Conservation (phyloP, 345 rosid genomes). For the Citrus glauca region DNA sequence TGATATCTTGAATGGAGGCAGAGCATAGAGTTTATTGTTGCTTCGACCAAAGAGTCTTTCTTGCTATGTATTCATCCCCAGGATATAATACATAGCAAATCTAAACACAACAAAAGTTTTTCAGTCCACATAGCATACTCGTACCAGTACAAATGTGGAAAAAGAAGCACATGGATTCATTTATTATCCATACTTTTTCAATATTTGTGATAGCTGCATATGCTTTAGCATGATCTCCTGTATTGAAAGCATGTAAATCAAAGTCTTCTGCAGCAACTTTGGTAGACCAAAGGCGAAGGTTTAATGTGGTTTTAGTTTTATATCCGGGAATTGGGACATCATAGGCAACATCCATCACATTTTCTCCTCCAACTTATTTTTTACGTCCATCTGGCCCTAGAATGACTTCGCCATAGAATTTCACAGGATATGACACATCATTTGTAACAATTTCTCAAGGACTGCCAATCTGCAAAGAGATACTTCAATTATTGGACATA, state of each 20-base stretch:
- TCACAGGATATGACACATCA: slow-evolving; percentile 43
- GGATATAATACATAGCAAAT: slow-evolving; percentile 51
- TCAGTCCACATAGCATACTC: neutral
- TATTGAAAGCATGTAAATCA: slow-evolving; percentile 35
- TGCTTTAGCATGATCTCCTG: slow-evolving; percentile 50
- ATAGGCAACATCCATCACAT: slow-evolving; percentile 34
- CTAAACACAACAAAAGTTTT: slow-evolving; percentile 19
- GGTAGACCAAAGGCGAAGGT: slow-evolving; percentile 53
- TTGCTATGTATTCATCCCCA: slow-evolving; percentile 45
- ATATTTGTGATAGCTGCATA: slow-evolving; percentile 39
- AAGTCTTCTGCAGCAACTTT: slow-evolving; percentile 38
- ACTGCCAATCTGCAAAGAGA: slow-evolving; percentile 42
- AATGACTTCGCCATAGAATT: slow-evolving; percentile 42
- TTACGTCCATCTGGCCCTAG: slow-evolving; percentile 37
- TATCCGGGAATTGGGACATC: slow-evolving; percentile 52
- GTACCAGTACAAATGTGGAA: neutral
- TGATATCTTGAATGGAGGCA: slow-evolving; percentile 50
- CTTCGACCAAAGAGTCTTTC: slow-evolving; percentile 52
- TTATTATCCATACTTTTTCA: slow-evolving; percentile 32
- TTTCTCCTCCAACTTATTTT: slow-evolving; percentile 48
- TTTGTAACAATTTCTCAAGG: slow-evolving; percentile 53
- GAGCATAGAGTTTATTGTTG: slow-evolving; percentile 54
- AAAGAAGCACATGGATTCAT: neutral
- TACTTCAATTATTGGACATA: slow-evolving; percentile 5
- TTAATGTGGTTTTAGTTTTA: slow-evolving; percentile 44